Base-by-base conservation (phyloP, 2,329 filamentous ascomycete species). In the Penicillium sp. region DNA sequence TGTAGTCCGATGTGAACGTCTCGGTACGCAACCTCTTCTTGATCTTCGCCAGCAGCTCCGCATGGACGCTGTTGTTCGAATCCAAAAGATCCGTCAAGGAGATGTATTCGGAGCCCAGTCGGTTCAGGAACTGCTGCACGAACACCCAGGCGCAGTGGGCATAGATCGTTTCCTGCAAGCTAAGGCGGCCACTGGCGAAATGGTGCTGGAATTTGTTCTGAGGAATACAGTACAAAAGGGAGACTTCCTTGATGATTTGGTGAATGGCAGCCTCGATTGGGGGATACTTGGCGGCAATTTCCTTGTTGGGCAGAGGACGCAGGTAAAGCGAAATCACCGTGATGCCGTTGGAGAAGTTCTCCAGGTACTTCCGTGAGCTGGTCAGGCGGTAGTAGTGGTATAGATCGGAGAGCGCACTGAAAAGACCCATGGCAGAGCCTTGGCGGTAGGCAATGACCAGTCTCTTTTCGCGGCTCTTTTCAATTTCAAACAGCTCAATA, bases 331-430 rank as follows among this genome's bases (percentile, higher is more conserved):
- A 96, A 79, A 97, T 95, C 70, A 97, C 86, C 15, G 88, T 95
- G 68, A 96, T 94, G 54, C 93, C 93, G 70, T 98, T 98, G 64
- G 90, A 93, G 77, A 98, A 98, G 73, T 97, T 93, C 73, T 98
- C 88, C 42, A 98, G 87, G 65, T 98, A 98, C 75, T 98, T 98
- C 61, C 93, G 81, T 26, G 93, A 93, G 64, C 88, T 95, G 2
- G 93, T 98, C 54, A 97, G 80, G 38, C 93, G 91, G 66, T 98
- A 98, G 80, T 96, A 97, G 75, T 98, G 93, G 75, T 98, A 98
- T 33, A 98, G 77, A 69, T 97, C 90, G 57, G 88, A 95, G 61
- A 98, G 75, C 24, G 93, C 89, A 61, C 90, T 95, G 79, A 98
- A 98, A 62, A 98, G 77, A 56, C 93, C 93, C 60, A 88, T 79